phyloP scores from a whole-genome alignment of 805 yeast species.

The Metschnikowia baotianmanensis region DNA sequence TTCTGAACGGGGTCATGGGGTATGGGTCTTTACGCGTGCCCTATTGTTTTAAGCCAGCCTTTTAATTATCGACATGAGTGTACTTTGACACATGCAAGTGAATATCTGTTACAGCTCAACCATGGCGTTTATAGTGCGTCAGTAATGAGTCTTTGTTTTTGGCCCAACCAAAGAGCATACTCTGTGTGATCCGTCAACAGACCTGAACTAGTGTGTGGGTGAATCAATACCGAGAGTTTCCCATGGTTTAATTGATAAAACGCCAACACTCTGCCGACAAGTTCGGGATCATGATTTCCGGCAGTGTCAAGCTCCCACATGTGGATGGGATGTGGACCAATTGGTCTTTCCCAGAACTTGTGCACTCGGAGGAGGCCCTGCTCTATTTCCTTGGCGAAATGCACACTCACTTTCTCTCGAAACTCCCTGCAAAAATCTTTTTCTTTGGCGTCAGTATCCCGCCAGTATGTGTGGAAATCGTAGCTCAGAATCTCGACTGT shows the following conservation, averaged over 20 bases:
- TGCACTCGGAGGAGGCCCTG: conserved; percentile 42
- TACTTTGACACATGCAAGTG: too few species aligned
- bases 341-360: conserved; percentile 45
- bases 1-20: too few species aligned
- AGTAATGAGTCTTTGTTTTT: conserved; percentile 24
- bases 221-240: conserved; percentile 50
- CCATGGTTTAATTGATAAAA: conserved; percentile 56
- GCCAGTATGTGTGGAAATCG: conserved; percentile 58
- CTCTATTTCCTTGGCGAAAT: conserved; percentile 43
- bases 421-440: conserved; percentile 34
- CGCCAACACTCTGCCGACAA: conserved; percentile 45
- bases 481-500: conserved; percentile 24
- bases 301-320: conserved; percentile 58
- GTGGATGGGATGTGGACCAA: conserved; percentile 59
- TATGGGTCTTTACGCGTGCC: too few species aligned
- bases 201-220: conserved; percentile 46
- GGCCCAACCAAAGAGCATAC: conserved; percentile 59
- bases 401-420: conserved; percentile 37
- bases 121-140: too few species aligned
- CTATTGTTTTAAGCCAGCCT: too few species aligned
- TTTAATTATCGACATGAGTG: too few species aligned
- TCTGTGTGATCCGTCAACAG: conserved; percentile 49
- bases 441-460: conserved; percentile 33
- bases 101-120: too few species aligned
- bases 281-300: conserved; percentile 31